Conservation (phyloP, 192 early-diverging fungal species). For the Kickxella alabastrina region DNA sequence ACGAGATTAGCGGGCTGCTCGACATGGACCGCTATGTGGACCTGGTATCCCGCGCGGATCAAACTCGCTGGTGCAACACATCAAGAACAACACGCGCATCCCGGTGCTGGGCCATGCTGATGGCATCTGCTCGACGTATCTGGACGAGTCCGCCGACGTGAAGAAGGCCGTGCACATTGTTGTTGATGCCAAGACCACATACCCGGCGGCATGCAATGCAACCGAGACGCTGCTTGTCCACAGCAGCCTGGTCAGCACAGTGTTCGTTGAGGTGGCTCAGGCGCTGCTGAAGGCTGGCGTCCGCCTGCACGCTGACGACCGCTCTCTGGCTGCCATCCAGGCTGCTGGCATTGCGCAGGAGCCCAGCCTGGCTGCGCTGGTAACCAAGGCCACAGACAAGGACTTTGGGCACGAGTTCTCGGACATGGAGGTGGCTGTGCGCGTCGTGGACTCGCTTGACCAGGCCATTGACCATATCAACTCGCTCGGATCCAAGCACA, state of each 20-base stretch:
- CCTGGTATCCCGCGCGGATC: slow-evolving; percentile 94
- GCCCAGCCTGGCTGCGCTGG: slow-evolving; percentile 1
- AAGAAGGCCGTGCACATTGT: slow-evolving; percentile 72
- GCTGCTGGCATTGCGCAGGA: slow-evolving; percentile 10
- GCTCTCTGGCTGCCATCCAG: slow-evolving; percentile 44
- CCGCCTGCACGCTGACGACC: slow-evolving; percentile 57
- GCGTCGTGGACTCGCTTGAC: slow-evolving; percentile 66
- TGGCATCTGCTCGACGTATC: slow-evolving; percentile 88
- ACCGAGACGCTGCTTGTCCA: slow-evolving; percentile 93
- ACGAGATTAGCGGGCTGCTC: slow-evolving; percentile 82
- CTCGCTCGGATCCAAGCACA: slow-evolving; percentile 90
- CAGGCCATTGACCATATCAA: slow-evolving; percentile 93
- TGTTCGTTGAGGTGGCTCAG: slow-evolving; percentile 54
- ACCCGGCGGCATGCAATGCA: slow-evolving; percentile 95
- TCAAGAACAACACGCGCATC: slow-evolving; percentile 93
- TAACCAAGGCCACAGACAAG: slow-evolving; percentile 21
- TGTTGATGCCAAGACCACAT: slow-evolving; percentile 90
- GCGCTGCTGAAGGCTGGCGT: slow-evolving; percentile 62
- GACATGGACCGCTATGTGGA: slow-evolving; percentile 91
- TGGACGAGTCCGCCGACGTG: slow-evolving; percentile 81
- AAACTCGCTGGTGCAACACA: slow-evolving; percentile 84
- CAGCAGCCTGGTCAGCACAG: slow-evolving; percentile 33
- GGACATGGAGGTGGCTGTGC: slow-evolving; percentile 78
- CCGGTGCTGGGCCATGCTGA: slow-evolving; percentile 99
- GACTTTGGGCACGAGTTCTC: slow-evolving; percentile 94